A percentile compares a stretch with the other conserved stretches of the same genome.
Evolutionary conservation across 768 basidiomycete genomes (phyloP).

Genomic region (Hericium coralloides): DNA sequence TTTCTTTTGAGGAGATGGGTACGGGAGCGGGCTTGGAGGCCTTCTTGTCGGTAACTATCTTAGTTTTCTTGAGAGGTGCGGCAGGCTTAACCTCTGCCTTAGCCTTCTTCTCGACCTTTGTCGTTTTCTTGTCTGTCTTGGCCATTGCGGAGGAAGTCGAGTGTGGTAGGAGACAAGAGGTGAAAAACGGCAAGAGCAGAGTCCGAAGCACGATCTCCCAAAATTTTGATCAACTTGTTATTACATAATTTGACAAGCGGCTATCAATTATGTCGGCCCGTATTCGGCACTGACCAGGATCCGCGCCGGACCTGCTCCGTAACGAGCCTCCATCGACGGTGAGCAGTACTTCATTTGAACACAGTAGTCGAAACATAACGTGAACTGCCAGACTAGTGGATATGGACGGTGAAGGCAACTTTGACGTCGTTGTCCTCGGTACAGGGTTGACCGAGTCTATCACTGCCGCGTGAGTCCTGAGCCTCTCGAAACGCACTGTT

Average conservation of each 20-base stretch:
- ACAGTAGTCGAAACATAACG: too few relatives aligned
- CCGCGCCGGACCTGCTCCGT: neutral
- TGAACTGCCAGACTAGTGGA: too few relatives aligned
- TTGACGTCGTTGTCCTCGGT: conserved; percentile 64
- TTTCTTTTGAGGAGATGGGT: conserved; percentile 32
- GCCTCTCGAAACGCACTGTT: neutral
- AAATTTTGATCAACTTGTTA: conserved; percentile 3
- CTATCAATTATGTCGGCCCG: too few relatives aligned
- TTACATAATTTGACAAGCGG: conserved; percentile 7
- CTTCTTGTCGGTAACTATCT: conserved; percentile 25
- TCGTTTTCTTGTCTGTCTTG: conserved; percentile 34
- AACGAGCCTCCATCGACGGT: neutral
- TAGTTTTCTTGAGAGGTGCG: conserved; percentile 25
- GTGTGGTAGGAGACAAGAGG: conserved; percentile 2
- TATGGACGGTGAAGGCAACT: conserved; percentile 23
- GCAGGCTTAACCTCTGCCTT: conserved; percentile 23
- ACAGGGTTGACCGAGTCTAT: conserved; percentile 86
- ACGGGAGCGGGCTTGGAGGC: conserved; percentile 15
- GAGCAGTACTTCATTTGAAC: too few relatives aligned
- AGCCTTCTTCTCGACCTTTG: conserved; percentile 22
- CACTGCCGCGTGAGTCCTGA: conserved; percentile 66
- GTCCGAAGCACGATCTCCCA: conserved; percentile 12
- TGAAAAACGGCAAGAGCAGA: neutral
- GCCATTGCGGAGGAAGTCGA: conserved; percentile 24
- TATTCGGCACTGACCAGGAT: too few relatives aligned